Evolutionary conservation across 805 yeast genomes (phyloP), one percentile per base, ranked within the genome.

Genomic region (Wickerhamomyces silvicola): DNA sequence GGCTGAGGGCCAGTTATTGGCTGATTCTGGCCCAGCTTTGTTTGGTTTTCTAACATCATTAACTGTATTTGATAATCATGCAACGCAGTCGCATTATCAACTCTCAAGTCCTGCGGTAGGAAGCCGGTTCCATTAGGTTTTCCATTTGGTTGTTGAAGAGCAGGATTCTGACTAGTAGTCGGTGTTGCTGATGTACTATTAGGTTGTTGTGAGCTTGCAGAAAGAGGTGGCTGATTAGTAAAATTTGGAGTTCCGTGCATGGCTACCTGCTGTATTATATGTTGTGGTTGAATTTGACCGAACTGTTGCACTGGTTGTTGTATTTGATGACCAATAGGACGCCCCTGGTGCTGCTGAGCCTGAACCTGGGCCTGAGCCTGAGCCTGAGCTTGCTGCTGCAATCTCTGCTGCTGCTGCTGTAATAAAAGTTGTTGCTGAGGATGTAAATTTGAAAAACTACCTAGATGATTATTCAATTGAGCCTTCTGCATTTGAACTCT

Each of bases 61-160:
- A 82, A 62, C 52, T 83, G 90, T 66, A 75, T 77, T 54, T 84
- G 94, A 54, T 84, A 84, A 47, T 84, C 94, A 43, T 80, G 83
- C 26, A 84, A 59, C 2, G 87, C 87, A 40, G 68, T 69, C 36
- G 36, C 26, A 30, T 41, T 43, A 27, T 46, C 53, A 14, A 42
- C 43, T 29, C 50, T 35, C 10, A 40, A 23, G 1, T 41, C 42
- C 19, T 31, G 32, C 7, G 45, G 39, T 25, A 18, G 13, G 23
- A 10, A 18, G 14, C 22, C 10, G 5, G 12, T 16, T 18, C 13
- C 10, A 18, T 16, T 7, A 12, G 10, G 6, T 26, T 17, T 12
- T 13, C 12, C 18, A 6, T 15, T 8, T 20, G 19, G 24, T 28
- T 21, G 23, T 21, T 28, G 30, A 14, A 23, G 32, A 14, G 10